Conservation (phyloP, 2,329 filamentous ascomycete species). For the Neoarthrinium moseri region DNA sequence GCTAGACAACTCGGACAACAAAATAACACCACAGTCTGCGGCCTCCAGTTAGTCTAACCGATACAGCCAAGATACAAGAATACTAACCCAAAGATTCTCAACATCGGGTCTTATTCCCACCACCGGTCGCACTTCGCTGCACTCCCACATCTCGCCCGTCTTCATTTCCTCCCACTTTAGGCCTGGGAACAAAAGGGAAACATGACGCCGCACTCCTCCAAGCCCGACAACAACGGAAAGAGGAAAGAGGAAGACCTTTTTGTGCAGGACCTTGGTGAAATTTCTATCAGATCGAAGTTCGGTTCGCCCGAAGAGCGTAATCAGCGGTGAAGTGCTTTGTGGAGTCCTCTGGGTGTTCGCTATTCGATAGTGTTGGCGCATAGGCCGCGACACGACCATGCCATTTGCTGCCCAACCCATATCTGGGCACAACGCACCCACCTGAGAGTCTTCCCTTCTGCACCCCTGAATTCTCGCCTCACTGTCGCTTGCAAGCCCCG, state of each 20-base stretch:
- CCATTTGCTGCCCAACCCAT: slow-evolving; percentile 7
- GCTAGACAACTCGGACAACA: slow-evolving; percentile 20
- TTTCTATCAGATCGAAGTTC: not conserved
- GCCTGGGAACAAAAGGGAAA: not conserved
- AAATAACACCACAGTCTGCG: slow-evolving; percentile 20
- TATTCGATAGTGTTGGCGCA: slow-evolving; percentile 3
- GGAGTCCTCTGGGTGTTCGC: slow-evolving; percentile 1
- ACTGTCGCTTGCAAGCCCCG: too few species aligned
- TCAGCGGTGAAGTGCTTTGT: slow-evolving; percentile 6
- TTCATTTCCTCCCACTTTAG: not conserved
- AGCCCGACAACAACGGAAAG: not conserved
- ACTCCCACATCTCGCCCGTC: not conserved
- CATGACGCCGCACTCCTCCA: slow-evolving; percentile 1
- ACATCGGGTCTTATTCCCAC: slow-evolving; percentile 2
- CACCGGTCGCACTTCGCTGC: not conserved
- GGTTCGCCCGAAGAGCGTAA: slow-evolving; percentile 3
- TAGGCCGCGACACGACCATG: not conserved
- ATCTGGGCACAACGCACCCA: too few species aligned
- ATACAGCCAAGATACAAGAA: too few species aligned
- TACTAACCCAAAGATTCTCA: slow-evolving; percentile 9
- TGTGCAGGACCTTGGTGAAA: not conserved
- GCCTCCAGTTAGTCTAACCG: not conserved
- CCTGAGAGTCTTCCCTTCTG: too few species aligned
- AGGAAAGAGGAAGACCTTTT: not conserved
- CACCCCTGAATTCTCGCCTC: too few species aligned